Evolutionary conservation across 192 early-diverging fungal species (phyloP), one percentile per base, ranked within the genome.

Genomic region (Podila clonocystis): DNA sequence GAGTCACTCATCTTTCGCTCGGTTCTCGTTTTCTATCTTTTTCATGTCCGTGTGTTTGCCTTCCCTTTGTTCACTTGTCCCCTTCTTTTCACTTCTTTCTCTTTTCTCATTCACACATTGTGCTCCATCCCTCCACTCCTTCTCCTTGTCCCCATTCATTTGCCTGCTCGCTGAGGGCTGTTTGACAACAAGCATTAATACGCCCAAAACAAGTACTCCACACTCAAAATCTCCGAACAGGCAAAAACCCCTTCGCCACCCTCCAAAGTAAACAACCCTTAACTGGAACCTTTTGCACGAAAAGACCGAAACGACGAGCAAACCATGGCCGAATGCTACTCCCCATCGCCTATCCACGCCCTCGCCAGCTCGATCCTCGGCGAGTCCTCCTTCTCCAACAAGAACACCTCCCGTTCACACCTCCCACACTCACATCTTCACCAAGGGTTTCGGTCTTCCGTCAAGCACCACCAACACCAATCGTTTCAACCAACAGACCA

Each of bases 321-420:
- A 36, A 55, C 9, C 65, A 77, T 77, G 74, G 67, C 74, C 8
- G 62, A 45, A 3, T 77, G 74, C 58, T 77, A 77, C 68, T 66
- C 74, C 1, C 36, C 74, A 30, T 58, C 74, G 8, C 74, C 74
- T 12, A 30, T 77, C 15, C 68, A 77, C 33, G 63, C 63, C 9
- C 63, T 77, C 29, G 74, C 74, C 20, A 77, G 59, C 63, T 66
- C 63, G 41, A 31, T 77, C 50, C 74, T 77, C 45, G 74, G 74
- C 4, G 74, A 77, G 24, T 77, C 74, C 4, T 64, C 62, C 63
- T 63, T 62, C 52, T 58, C 67, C 0, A 30, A 63, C 13, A 70
- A 77, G 48, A 12, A 33, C 34, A 20, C 58, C 12, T 19, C 59
- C 12, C 62, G 48, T 17, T 57, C 26, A 29, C 48, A 41, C 24